Conservation (phyloP, 306 rosid species). For the Vigna nakashimae region DNA sequence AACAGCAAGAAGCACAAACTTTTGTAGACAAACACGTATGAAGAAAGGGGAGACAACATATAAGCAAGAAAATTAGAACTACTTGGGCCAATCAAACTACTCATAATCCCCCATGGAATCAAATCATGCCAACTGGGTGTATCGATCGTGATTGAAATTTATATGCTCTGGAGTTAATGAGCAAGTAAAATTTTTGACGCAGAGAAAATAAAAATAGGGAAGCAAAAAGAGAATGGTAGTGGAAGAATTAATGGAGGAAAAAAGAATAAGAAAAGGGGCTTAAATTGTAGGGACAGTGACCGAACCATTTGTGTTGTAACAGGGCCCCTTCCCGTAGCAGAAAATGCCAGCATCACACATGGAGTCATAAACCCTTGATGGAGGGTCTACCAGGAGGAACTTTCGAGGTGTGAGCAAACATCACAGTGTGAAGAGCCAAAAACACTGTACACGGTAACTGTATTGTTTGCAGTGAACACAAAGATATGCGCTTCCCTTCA, state of each 20-base stretch:
- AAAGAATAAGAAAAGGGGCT: conserved; percentile 14
- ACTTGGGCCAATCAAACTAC: conserved; percentile 36
- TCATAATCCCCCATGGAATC: conserved; percentile 9
- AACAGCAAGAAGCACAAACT: neutral
- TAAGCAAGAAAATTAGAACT: conserved; percentile 22
- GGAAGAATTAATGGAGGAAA: neutral
- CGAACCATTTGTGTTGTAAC: conserved; percentile 38
- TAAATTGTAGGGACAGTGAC: conserved; percentile 63
- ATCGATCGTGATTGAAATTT: neutral
- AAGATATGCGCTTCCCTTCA: conserved; percentile 34
- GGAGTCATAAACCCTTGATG: conserved; percentile 59
- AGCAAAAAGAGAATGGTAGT: conserved; percentile 24
- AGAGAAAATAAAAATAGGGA: conserved; percentile 6
- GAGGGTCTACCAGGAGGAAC: conserved; percentile 73
- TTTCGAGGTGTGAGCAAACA: conserved; percentile 46
- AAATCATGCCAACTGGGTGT: conserved; percentile 1
- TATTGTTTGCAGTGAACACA: conserved; percentile 32
- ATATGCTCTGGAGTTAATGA: neutral
- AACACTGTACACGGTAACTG: conserved; percentile 35
- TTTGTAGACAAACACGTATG: conserved; percentile 9
- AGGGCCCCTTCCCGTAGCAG: conserved; percentile 52
- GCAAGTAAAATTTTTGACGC: conserved; percentile 12
- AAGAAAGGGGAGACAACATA: conserved; percentile 14
- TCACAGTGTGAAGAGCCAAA: conserved; percentile 26
- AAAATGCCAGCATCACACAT: conserved; percentile 77